Base-by-base conservation (phyloP, 352 stramenopile genomes). In the Phytophthora podocarpi region DNA sequence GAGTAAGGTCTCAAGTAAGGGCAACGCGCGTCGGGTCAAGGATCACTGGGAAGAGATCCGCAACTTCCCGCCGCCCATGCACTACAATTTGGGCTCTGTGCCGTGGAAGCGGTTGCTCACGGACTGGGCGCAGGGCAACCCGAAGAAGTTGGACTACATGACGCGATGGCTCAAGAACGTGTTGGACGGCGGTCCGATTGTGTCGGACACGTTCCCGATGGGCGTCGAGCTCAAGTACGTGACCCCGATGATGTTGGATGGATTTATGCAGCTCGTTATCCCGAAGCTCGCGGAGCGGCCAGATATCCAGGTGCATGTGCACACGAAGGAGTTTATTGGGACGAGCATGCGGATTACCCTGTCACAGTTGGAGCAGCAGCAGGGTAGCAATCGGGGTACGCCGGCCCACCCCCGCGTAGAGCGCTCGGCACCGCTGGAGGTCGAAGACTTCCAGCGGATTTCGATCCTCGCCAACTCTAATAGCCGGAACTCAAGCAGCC, bases 61-160 rank as follows among this genome's bases (percentile, higher is more conserved):
- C 34, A 96, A 92, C 53, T 94, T 76, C 55, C 81, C 87, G 5
- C 80, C 83, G 24, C 56, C 87, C 5, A 90, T 96, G 85, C 83
- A 93, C 50, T 96, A 93, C 70, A 84, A 73, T 30, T 55, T 95
- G 15, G 87, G 87, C 21, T 94, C 83, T 16, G 86, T 93, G 24
- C 87, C 87, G 1, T 95, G 87, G 85, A 96, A 96, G 67, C 83
- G 87, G 4, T 46, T 95, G 61, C 72, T 96, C 2, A 90, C 85
- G 26, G 87, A 96, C 42, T 96, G 87, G 87, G 87, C 87, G 0
- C 87, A 95, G 51, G 87, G 87, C 51, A 95, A 95, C 68, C 82
- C 87, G 23, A 95, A 95, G 69, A 95, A 95, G 55, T 67, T 95
- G n/a, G 87, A 96, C 55, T 96, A 96, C 65, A 96, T 96, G 87